These are phyloP conservation scores for Tylopilus intermedius DNA, from an alignment of 768 basidiomycete species.

Conservation along the genomic window DNA sequence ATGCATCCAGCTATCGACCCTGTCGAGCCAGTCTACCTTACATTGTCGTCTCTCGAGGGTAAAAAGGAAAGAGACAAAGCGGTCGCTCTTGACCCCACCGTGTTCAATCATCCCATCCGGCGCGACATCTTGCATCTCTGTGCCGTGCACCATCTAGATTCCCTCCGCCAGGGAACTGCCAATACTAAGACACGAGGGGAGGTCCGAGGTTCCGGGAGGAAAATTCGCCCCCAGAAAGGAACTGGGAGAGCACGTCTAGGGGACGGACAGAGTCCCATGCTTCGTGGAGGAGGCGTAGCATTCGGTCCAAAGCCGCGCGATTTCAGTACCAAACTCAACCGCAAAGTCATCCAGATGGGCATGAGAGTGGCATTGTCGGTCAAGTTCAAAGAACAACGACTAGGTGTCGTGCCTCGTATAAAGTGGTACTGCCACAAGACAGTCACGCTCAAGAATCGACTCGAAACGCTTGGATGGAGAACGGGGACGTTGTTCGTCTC, in stretches of 20 bases:
- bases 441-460: constrained; percentile 54
- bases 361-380: constrained; percentile 85
- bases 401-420: constrained; percentile 72
- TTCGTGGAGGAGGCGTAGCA: constrained; percentile 86
- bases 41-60: constrained; percentile 52
- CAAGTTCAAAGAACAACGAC: constrained; percentile 66
- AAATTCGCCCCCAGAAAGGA: constrained; percentile 90
- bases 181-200: constrained; percentile 89
- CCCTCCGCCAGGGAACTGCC: constrained; percentile 87
- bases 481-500: constrained; percentile 72
- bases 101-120: constrained; percentile 86
- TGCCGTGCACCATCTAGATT: constrained; percentile 81
- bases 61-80: constrained; percentile 42
- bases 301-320: constrained; percentile 90
- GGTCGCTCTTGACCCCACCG: constrained; percentile 67
- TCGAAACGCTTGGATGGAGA: constrained; percentile 60
- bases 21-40: constrained; percentile 50
- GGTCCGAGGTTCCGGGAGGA: constrained; percentile 83
- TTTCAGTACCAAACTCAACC: constrained; percentile 87
- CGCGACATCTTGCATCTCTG: constrained; percentile 92
- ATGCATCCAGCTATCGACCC: constrained; percentile 34
- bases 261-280: constrained; percentile 81
- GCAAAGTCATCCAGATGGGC: constrained; percentile 90
- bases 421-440: constrained; percentile 75
- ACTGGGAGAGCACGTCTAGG: constrained; percentile 86